Conservation (phyloP, 768 basidiomycete species). For the Ephemerocybe angulata region DNA sequence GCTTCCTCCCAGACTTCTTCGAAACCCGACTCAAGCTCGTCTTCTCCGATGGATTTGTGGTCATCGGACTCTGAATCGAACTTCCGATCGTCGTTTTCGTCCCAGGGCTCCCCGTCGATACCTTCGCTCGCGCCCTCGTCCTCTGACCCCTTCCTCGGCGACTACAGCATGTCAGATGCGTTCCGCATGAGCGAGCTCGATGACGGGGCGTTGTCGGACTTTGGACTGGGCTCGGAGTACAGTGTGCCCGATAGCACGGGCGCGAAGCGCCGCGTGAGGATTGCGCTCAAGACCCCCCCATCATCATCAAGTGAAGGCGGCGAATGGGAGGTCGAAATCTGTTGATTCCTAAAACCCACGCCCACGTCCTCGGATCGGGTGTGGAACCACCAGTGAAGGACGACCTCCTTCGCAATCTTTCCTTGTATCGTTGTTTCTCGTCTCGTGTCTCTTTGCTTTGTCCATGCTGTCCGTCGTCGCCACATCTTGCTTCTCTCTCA, state of each 20-base stretch:
- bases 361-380: conserved; percentile 8
- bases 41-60: conserved; percentile 20
- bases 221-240: conserved; percentile 37
- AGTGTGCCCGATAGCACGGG: conserved; percentile 30
- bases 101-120: conserved; percentile 26
- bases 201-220: conserved; percentile 14
- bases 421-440: conserved; percentile 8
- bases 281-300: conserved; percentile 62
- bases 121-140: conserved; percentile 39
- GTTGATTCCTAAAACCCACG: conserved; percentile 31
- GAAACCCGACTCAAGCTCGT: conserved; percentile 23
- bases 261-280: conserved; percentile 56
- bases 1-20: conserved; percentile 10
- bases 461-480: conserved; percentile 9
- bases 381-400: conserved; percentile 4
- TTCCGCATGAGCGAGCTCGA: conserved; percentile 32
- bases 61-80: conserved; percentile 13
- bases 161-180: conserved; percentile 35
- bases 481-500: conserved; percentile 7
- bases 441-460: conserved; percentile 6
- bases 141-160: conserved; percentile 58
- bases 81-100: conserved; percentile 13
- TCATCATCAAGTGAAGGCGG: conserved; percentile 59
- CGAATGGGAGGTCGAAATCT: conserved; percentile 77
- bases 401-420: conserved; percentile 4